Evolutionary conservation across 208 protist species (phyloP), one percentile per base, ranked within the genome.

Genomic region (Tritrichomonas foetus): DNA sequence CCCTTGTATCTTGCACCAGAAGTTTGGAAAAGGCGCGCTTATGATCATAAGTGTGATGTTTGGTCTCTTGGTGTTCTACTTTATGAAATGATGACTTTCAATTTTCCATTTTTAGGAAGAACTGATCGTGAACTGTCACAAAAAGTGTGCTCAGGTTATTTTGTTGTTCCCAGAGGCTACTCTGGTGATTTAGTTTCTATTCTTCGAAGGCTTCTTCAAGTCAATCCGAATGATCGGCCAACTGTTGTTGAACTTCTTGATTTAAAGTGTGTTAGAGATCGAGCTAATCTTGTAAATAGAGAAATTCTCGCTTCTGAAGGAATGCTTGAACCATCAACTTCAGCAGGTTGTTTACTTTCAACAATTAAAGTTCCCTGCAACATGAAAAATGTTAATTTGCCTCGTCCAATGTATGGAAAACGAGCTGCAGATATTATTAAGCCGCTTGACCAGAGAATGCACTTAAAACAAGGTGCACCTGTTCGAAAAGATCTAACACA

Each of bases 1-100:
- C 78, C 78, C 1, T 61, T 96, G 49, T 97, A 97, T 75, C 93
- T 96, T 39, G 94, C 95, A 39, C 96, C 96, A 25, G 96, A 97
- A 93, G 95, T 97, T 30, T 96, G 93, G 93, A 74, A 89, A n/a
- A 95, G 94, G 8, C 30, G 50, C n/a, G 95, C 95, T 2, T 97
- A 97, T 93, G 95, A 96, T 82, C n/a, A 1, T 16, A 96, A 96
- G 82, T 95, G 93, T 36, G 96, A 97, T 84, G 72, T 97, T 9
- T 97, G 95, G 95, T 95, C 95, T n/a, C 74, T 96, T 2, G 96
- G 96, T 14, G 95, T 94, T 93, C 55, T 96, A 8, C 41, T 96
- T 8, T 96, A 96, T 94, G 95, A 96, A 64, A 94, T 96, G 78
- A 74, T 64, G 49, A 96, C 95, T n/a, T 82, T 36, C 94, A 95